phyloP scores from a whole-genome alignment of 257 asterid genomes.

The Ligustrum vulgare region DNA sequence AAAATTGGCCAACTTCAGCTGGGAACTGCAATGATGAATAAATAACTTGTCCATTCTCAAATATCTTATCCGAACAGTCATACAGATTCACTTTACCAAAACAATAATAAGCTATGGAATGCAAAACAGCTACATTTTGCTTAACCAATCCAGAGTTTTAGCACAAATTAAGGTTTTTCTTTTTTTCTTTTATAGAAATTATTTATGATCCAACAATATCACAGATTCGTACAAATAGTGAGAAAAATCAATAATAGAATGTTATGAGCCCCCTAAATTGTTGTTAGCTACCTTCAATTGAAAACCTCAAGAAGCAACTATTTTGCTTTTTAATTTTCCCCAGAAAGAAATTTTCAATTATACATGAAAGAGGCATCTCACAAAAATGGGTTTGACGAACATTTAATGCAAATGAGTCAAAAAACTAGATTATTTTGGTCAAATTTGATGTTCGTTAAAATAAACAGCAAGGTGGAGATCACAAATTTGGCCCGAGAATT shows the following conservation, averaged over 20 bases:
- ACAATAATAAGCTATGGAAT: not conserved
- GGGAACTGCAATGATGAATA: not conserved
- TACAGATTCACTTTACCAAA: not conserved
- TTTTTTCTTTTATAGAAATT: not conserved
- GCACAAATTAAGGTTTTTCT: not conserved
- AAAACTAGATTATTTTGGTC: not conserved
- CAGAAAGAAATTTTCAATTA: not conserved
- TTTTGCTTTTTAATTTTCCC: not conserved
- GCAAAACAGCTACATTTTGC: slow-evolving; percentile 1
- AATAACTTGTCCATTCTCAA: not conserved
- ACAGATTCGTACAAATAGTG: not conserved
- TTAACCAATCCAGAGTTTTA: not conserved
- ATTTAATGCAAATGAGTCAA: not conserved
- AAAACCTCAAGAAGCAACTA: not conserved
- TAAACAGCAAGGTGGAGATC: not conserved
- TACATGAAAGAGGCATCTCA: not conserved
- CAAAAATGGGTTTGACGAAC: not conserved
- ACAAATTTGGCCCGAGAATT: not conserved
- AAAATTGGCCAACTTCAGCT: not conserved
- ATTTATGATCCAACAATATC: not conserved
- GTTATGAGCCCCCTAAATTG: not conserved
- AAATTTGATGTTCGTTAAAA: not conserved
- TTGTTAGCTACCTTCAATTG: slow-evolving; percentile 9
- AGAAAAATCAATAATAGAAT: not conserved
- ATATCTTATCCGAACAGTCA: not conserved